Conservation (phyloP, 768 basidiomycete species). For the Russula sp. region DNA sequence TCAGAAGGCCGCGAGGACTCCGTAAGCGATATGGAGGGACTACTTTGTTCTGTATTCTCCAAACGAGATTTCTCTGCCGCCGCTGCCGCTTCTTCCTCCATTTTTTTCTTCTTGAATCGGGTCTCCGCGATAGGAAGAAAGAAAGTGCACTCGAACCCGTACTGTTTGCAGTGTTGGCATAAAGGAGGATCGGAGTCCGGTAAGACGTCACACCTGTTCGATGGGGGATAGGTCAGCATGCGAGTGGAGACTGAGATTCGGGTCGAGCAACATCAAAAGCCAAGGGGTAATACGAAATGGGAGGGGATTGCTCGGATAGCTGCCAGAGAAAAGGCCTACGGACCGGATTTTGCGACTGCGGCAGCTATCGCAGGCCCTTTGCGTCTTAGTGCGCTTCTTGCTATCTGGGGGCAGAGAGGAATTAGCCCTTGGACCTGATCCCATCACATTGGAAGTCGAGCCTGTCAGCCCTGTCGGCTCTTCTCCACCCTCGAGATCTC, state of each 20-base stretch:
- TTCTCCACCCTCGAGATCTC: slow-evolving; percentile 46
- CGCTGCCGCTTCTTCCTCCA: slow-evolving; percentile 55
- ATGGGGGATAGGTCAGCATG: slow-evolving; percentile 21
- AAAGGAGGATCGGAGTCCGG: slow-evolving; percentile 68
- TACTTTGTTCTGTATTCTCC: slow-evolving; percentile 34
- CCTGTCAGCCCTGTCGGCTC: slow-evolving; percentile 51
- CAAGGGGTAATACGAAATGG: slow-evolving; percentile 10
- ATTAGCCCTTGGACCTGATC: slow-evolving; percentile 17
- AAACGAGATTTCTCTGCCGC: slow-evolving; percentile 31
- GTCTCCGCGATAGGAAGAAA: slow-evolving; percentile 99
- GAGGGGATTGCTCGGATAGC: slow-evolving; percentile 1
- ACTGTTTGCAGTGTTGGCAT: slow-evolving; percentile 94
- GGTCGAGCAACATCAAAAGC: slow-evolving; percentile 3
- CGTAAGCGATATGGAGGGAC: slow-evolving; percentile 40
- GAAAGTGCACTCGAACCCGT: slow-evolving; percentile 91
- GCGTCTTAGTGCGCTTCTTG: slow-evolving; percentile 90
- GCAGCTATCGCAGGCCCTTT: slow-evolving; percentile 89
- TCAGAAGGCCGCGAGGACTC: slow-evolving; percentile 48
- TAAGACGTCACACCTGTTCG: slow-evolving; percentile 74
- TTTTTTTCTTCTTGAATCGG: slow-evolving; percentile 93
- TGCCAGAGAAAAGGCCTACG: slow-evolving; percentile 23
- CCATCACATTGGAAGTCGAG: slow-evolving; percentile 37
- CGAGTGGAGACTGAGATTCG: not conserved
- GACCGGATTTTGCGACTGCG: slow-evolving; percentile 83
- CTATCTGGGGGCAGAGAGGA: slow-evolving; percentile 42